These are phyloP conservation scores for Kazachstania bromeliacearum DNA, from an alignment of 805 yeast species.

Conservation along the genomic window DNA sequence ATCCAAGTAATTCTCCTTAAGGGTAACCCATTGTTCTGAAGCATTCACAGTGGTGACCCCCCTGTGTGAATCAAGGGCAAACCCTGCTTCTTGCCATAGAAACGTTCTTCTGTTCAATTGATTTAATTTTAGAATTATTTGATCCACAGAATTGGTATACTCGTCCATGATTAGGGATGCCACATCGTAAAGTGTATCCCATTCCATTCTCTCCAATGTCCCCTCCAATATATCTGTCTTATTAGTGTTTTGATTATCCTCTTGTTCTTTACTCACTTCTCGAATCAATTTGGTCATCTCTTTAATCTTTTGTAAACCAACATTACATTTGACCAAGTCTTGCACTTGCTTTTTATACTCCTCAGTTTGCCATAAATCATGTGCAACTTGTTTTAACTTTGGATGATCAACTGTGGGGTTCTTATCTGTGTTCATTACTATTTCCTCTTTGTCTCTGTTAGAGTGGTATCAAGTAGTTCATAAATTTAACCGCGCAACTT, in stretches of 20 bases:
- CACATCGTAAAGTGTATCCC: conserved; percentile 25
- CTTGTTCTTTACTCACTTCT: not conserved
- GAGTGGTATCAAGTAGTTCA: no score
- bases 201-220: conserved; percentile 18
- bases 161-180: conserved; percentile 25
- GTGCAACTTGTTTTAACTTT: no score
- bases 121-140: conserved; percentile 16
- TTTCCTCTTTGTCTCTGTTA: no score
- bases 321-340: not conserved
- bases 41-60: conserved; percentile 20
- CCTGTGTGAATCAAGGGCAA: conserved; percentile 24
- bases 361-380: conserved; percentile 21
- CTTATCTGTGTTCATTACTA: no score
- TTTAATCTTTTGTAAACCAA: not conserved
- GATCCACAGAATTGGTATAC: conserved; percentile 22
- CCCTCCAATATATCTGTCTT: no score
- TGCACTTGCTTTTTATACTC: conserved; percentile 8
- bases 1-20: conserved; percentile 19
- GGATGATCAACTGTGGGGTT: no score
- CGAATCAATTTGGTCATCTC: not conserved
- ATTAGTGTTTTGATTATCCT: no score
- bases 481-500: no score
- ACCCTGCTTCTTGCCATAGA: conserved; percentile 30
- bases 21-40: conserved; percentile 23
- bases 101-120: conserved; percentile 19